Evolutionary conservation across 805 yeast genomes (phyloP).

Genomic region (Schwanniomyces pseudopolymorphus): DNA sequence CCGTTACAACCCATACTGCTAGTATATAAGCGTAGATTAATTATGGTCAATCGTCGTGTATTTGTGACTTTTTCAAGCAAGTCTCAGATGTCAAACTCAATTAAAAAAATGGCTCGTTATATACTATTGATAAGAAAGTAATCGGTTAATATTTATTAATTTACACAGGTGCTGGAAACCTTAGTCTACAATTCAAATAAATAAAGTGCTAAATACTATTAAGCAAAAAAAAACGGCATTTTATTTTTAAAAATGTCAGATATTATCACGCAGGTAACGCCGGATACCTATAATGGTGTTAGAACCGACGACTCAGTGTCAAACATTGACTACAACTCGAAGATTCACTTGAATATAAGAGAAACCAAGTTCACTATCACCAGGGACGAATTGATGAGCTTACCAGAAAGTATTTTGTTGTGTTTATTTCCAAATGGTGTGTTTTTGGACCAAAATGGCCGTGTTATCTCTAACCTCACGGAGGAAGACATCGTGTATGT

Average conservation of each 20-base stretch:
- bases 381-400: conserved; percentile 83
- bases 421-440: conserved; percentile 92
- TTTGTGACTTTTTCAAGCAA: background rate
- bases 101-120: conserved; percentile 1
- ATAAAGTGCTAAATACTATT: background rate
- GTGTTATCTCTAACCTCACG: conserved; percentile 73
- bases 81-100: background rate
- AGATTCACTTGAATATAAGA: conserved; percentile 74
- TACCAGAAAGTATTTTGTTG: conserved; percentile 86
- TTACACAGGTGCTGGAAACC: conserved; percentile 16
- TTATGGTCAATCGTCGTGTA: background rate
- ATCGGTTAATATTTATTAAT: background rate
- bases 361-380: conserved; percentile 74
- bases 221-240: background rate
- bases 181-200: background rate
- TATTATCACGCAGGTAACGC: conserved; percentile 73
- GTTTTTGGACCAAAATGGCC: conserved; percentile 72
- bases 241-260: conserved; percentile 30
- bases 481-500: conserved; percentile 80
- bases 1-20: conserved; percentile 9
- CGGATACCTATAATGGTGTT: conserved; percentile 23
- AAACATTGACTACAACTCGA: conserved; percentile 58
- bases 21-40: too few relatives aligned
- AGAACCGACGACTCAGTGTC: conserved; percentile 21
- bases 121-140: background rate